These are phyloP conservation scores for Diaporthe capsici DNA, from an alignment of 2,329 filamentous ascomycete species.

Conservation along the genomic window DNA sequence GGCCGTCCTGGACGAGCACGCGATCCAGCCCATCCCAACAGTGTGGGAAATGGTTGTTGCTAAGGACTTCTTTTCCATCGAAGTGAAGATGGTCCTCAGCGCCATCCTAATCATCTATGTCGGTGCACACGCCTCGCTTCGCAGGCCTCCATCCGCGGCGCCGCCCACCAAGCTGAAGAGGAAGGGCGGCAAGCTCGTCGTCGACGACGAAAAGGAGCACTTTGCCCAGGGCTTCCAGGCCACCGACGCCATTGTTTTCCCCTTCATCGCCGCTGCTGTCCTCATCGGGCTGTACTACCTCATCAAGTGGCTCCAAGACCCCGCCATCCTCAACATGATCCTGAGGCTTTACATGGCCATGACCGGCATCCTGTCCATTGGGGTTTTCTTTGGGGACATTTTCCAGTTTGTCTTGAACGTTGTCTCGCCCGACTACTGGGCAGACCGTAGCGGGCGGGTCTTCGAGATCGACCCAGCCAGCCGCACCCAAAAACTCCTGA, in stretches of 20 bases:
- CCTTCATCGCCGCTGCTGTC: slow-evolving; percentile 79
- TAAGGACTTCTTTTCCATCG: slow-evolving; percentile 59
- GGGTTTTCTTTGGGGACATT: slow-evolving; percentile 80
- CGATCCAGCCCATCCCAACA: slow-evolving; percentile 11
- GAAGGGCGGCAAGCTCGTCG: slow-evolving; percentile 48
- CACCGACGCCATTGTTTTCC: slow-evolving; percentile 87
- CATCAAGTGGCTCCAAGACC: slow-evolving; percentile 89
- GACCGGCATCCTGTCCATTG: slow-evolving; percentile 83
- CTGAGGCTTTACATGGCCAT: slow-evolving; percentile 86
- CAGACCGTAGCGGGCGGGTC: slow-evolving; percentile 57
- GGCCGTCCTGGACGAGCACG: slow-evolving; percentile 30
- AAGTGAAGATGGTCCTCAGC: slow-evolving; percentile 68
- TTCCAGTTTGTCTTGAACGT: slow-evolving; percentile 76
- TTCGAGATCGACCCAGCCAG: slow-evolving; percentile 60
- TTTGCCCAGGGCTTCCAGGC: slow-evolving; percentile 75
- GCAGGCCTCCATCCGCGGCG: slow-evolving; percentile 84
- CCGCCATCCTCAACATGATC: slow-evolving; percentile 84
- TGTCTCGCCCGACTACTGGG: slow-evolving; percentile 81
- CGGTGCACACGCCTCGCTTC: slow-evolving; percentile 87
- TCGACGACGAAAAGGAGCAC: slow-evolving; percentile 66
- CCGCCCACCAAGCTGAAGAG: slow-evolving; percentile 63
- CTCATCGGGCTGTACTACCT: slow-evolving; percentile 85
- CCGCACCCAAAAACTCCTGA: slow-evolving; percentile 54
- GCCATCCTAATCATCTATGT: slow-evolving; percentile 88
- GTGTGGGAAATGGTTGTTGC: slow-evolving; percentile 33